A percentile compares a stretch with the other conserved stretches of the same genome.
Evolutionary conservation across 2,329 filamentous ascomycete genomes (phyloP).

Genomic region (Fusarium protoensiforme): DNA sequence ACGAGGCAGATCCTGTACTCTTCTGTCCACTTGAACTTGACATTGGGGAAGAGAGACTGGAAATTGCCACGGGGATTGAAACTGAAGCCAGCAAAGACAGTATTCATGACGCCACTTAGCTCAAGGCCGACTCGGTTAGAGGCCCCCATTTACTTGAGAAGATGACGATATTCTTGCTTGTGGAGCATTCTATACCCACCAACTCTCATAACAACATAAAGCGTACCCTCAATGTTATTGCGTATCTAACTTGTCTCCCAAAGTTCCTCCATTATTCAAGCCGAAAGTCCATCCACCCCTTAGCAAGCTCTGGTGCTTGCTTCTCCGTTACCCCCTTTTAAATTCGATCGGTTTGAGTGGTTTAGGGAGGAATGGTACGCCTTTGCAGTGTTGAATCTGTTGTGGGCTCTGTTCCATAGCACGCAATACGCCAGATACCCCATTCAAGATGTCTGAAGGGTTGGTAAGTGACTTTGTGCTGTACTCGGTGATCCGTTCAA

Average conservation of each 20-base stretch:
- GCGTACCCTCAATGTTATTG: too few relatives aligned
- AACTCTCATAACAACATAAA: too few relatives aligned
- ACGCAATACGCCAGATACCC: background rate
- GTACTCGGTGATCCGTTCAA: background rate
- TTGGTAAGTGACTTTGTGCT: background rate
- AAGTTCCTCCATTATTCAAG: too few relatives aligned
- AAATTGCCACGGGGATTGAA: background rate
- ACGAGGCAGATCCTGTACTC: background rate
- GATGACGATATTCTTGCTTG: too few relatives aligned
- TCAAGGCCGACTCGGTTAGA: too few relatives aligned
- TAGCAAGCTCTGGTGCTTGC: too few relatives aligned
- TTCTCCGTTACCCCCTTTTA: too few relatives aligned
- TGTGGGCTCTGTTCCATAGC: background rate
- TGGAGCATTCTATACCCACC: too few relatives aligned
- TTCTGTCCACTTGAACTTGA: background rate
- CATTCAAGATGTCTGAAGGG: background rate
- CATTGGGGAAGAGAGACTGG: background rate
- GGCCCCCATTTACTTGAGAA: too few relatives aligned
- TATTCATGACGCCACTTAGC: background rate
- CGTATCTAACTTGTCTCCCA: too few relatives aligned
- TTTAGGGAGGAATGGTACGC: background rate
- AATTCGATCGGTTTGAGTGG: background rate
- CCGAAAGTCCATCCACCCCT: too few relatives aligned
- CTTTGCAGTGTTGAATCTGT: background rate
- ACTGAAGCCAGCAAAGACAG: background rate